Percentiles rank a stretch among this genome's conserved stretches.
These are phyloP conservation scores for Ustilaginoidea virens DNA, from an alignment of 2,329 filamentous ascomycete species.

Conservation along the genomic window DNA sequence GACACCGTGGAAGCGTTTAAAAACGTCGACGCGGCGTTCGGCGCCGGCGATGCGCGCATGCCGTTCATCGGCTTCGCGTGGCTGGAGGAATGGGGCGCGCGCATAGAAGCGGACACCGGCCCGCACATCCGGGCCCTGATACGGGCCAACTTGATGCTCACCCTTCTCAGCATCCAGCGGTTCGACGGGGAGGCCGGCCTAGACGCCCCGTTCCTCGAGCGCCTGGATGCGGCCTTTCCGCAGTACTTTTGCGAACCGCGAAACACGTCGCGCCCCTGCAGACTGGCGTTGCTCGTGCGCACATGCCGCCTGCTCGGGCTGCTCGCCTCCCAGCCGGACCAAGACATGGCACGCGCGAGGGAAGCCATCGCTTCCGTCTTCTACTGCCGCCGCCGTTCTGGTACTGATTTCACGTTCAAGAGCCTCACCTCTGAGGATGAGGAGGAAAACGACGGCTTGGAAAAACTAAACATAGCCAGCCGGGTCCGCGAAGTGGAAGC, in stretches of 20 bases:
- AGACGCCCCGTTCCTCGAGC: slow-evolving; percentile 15
- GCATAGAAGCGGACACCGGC: neutral
- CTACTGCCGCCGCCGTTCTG: too few species aligned
- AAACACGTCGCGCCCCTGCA: slow-evolving; percentile 5
- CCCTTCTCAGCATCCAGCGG: slow-evolving; percentile 14
- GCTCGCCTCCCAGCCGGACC: slow-evolving; percentile 6
- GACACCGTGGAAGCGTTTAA: neutral
- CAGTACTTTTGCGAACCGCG: slow-evolving; percentile 11
- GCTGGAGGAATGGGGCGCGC: slow-evolving; percentile 4
- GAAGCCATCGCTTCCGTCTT: slow-evolving; percentile 15
- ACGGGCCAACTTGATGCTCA: slow-evolving; percentile 19
- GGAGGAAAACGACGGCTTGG: neutral
- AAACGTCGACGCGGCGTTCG: neutral
- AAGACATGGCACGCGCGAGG: slow-evolving; percentile 5
- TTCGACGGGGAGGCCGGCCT: slow-evolving; percentile 3
- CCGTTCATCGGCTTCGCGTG: slow-evolving; percentile 15
- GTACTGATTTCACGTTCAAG: slow-evolving; percentile 12
- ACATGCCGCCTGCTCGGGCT: slow-evolving; percentile 18
- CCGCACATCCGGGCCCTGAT: slow-evolving; percentile 9
- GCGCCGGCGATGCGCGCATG: neutral
- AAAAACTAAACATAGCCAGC: too few species aligned
- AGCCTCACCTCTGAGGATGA: slow-evolving; percentile 8
- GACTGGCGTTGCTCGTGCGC: slow-evolving; percentile 20
- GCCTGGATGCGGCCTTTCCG: slow-evolving; percentile 16
- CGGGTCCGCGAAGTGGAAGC: too few species aligned